These are phyloP conservation scores for Colletotrichum nymphaeae DNA, from an alignment of 2,329 filamentous ascomycete genomes.

Conservation along the genomic window DNA sequence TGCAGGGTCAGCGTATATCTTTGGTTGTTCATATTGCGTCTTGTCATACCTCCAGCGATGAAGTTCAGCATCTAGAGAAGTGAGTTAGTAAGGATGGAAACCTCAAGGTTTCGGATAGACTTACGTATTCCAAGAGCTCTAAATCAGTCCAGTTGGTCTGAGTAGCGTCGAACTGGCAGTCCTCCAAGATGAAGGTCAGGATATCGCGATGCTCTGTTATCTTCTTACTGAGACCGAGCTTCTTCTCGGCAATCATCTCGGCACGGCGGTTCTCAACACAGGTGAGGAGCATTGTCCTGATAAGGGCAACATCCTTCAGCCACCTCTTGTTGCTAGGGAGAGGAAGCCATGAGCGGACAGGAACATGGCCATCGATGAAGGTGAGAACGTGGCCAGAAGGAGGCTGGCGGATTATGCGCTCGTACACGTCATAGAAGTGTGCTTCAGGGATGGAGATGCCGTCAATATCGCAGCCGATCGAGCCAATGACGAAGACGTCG, in stretches of 20 bases:
- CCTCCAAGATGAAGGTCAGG: constrained; percentile 43
- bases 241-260: constrained; percentile 38
- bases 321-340: constrained; percentile 52
- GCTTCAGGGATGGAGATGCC: constrained; percentile 39
- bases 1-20: background rate
- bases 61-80: constrained; percentile 37
- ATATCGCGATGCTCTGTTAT: constrained; percentile 38
- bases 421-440: constrained; percentile 46
- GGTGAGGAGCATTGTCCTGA: constrained; percentile 47
- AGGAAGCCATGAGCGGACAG: constrained; percentile 49
- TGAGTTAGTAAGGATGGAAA: too few relatives aligned
- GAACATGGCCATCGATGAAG: constrained; percentile 46
- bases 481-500: constrained; percentile 47
- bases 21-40: too few relatives aligned
- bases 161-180: constrained; percentile 31
- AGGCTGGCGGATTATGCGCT: constrained; percentile 45
- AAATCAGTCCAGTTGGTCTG: constrained; percentile 37
- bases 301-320: constrained; percentile 44
- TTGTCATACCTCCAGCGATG: constrained; percentile 33
- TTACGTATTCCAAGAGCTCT: constrained; percentile 40
- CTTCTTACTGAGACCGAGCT: constrained; percentile 35
- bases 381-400: constrained; percentile 43
- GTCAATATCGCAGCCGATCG: constrained; percentile 47
- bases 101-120: too few relatives aligned
- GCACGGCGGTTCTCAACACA: constrained; percentile 43